Evolutionary conservation across 2,329 filamentous ascomycete species (phyloP).

Genomic region (Hypoxylon sp.): DNA sequence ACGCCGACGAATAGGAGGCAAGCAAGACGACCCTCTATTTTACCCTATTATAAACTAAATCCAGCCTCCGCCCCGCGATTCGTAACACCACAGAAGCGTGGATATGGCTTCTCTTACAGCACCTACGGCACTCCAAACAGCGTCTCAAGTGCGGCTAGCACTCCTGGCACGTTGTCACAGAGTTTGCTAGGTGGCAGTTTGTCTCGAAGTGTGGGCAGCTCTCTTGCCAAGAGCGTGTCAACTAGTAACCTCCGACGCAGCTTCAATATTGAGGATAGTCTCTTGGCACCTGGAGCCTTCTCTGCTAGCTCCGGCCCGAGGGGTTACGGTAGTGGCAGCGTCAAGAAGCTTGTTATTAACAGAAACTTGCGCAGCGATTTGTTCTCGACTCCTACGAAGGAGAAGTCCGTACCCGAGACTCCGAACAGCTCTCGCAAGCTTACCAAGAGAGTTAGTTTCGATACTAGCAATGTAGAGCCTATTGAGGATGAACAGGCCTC

Average conservation of each 20-base stretch:
- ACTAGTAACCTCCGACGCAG: slow-evolving; percentile 87
- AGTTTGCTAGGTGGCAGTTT: slow-evolving; percentile 78
- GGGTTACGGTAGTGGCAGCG: slow-evolving; percentile 76
- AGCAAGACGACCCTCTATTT: slow-evolving; percentile 81
- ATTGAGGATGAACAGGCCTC: slow-evolving; percentile 60
- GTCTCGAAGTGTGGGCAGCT: slow-evolving; percentile 81
- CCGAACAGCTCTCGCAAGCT: slow-evolving; percentile 68
- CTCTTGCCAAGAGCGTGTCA: slow-evolving; percentile 89
- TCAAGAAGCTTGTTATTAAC: slow-evolving; percentile 95
- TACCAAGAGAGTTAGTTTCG: slow-evolving; percentile 93
- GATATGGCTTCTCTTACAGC: slow-evolving; percentile 94
- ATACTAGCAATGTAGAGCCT: slow-evolving; percentile 72
- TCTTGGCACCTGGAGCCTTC: slow-evolving; percentile 88
- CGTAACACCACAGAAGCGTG: slow-evolving; percentile 86
- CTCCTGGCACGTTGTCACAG: slow-evolving; percentile 76
- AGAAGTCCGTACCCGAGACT: slow-evolving; percentile 61
- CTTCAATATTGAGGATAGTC: slow-evolving; percentile 86
- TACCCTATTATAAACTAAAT: slow-evolving; percentile 90
- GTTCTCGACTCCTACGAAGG: slow-evolving; percentile 73
- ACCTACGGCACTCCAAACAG: slow-evolving; percentile 87
- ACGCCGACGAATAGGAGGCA: slow-evolving; percentile 86
- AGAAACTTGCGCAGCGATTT: slow-evolving; percentile 83
- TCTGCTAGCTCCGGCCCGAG: slow-evolving; percentile 76
- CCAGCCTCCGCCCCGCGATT: slow-evolving; percentile 84
- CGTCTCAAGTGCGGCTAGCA: slow-evolving; percentile 76